Base-by-base conservation (phyloP, 1,284 basidiomycete genomes). In the Sparassis latifolia region DNA sequence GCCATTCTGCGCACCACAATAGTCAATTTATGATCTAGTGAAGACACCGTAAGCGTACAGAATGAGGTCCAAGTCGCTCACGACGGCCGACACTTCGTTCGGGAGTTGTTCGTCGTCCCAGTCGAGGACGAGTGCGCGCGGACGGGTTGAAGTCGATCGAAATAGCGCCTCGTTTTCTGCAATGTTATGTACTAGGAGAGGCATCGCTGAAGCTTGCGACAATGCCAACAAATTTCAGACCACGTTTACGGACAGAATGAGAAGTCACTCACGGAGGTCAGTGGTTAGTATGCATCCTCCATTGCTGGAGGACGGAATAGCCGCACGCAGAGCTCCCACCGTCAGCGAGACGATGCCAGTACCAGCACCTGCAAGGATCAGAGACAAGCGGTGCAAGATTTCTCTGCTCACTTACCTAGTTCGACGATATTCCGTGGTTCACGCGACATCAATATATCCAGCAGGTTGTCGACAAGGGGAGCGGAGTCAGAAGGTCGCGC, bases 311-410 rank as follows among this genome's bases (percentile, higher is more conserved):
- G 52, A 50, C 12, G 48, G 45, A 40, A 32, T 64, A 3, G 50
- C 55, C 10, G 74, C 73, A 35, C 76, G 69, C 5, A 87, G 64
- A 1, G 79, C 70, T 2, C 79, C 76, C 1, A 92, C 63, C 2
- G 78, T 76, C n/a, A 92, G 68, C 0, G 86, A 80, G 7, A 91
- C 84, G 5, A 93, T 77, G 5, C 91, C 92, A 0, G 87, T 92
- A 7, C 91, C 91, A 30, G 89, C 80, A 42, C 91, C 91, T 89
- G 57, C 9, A 42, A 20, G 20, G 20, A 20, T 20, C 20, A 20
- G 20, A 20, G 20, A 20, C 20, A 20, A 20, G 20, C 20, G 20
- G 20, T 20, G 20, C 20, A 20, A 20, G 20, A 20, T 20, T 20
- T 20, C 20, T 20, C 20, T 20, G 20, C 20, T 20, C n/a, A 65